A percentile compares a stretch with the other conserved stretches of the same genome.
phyloP scores from a whole-genome alignment of 108 stramenopile genomes.

The Pseudonitzschia multiseries region DNA sequence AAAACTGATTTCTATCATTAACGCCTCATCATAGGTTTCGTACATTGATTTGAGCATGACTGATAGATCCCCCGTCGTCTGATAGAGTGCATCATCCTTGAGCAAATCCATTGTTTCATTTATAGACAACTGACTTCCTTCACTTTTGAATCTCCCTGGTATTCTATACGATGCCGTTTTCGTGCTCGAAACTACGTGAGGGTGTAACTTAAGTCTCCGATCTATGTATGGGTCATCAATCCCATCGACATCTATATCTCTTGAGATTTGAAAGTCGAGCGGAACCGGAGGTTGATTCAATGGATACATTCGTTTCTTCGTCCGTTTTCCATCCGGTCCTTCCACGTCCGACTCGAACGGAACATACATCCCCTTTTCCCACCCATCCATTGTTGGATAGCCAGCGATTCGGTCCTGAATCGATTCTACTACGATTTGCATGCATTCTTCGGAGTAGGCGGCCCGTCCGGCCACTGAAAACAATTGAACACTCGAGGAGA shows the following conservation, averaged over 20 bases:
- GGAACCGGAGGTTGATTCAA: conserved; percentile 39
- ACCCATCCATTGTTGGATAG: conserved; percentile 31
- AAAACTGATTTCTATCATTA: conserved; percentile 42
- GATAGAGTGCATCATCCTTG: conserved; percentile 34
- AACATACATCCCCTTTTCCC: conserved; percentile 18
- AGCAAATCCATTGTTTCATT: conserved; percentile 40
- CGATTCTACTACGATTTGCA: conserved; percentile 33
- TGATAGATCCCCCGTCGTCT: conserved; percentile 35
- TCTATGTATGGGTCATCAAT: background rate
- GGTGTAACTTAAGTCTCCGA: background rate
- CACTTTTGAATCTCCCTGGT: conserved; percentile 50
- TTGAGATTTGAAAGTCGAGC: conserved; percentile 43
- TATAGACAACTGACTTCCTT: conserved; percentile 6
- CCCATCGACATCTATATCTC: background rate
- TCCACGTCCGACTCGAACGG: conserved; percentile 33
- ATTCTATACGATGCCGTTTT: conserved; percentile 35
- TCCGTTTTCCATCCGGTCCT: conserved; percentile 19
- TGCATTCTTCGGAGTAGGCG: conserved; percentile 13
- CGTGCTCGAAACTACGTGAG: background rate
- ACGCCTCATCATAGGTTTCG: conserved; percentile 37
- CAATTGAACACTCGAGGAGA: conserved; percentile 17
- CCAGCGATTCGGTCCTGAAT: conserved; percentile 53
- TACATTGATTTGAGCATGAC: conserved; percentile 48
- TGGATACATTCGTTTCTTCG: conserved; percentile 38
- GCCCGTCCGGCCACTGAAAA: conserved; percentile 20